Evolutionary conservation across 768 basidiomycete species (phyloP), one percentile per base, ranked within the genome.

Genomic region (Cyathus striatus): DNA sequence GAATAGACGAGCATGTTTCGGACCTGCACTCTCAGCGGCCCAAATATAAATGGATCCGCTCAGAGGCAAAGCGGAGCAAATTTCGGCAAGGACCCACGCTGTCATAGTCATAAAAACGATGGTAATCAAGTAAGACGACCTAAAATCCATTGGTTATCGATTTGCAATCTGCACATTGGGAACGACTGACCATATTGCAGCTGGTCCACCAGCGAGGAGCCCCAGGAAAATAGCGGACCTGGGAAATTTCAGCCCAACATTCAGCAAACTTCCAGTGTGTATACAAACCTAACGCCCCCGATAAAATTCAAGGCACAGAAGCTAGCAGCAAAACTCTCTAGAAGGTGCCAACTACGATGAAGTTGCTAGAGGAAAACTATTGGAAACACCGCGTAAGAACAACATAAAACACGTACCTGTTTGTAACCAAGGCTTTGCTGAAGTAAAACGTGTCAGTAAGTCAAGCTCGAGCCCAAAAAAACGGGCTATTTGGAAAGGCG

Each of bases 41-140:
- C 92, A 95, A 38, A 92, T 82, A 61, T 94, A 95, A 59, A 96
- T 94, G 6, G 90, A 93, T 2, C 92, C 92, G 43, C 86, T 89
- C 39, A 92, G 61, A 4, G 88, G 86, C 22, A 93, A 70, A 4
- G 90, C 87, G 30, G 91, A 93, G 61, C 91, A 94, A 41, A 94
- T 82, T 58, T 95, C 92, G 16, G 92, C 90, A 26, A 95, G 71
- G 32, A 91, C 82, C 7, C 79, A 81, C 1, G 91, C 91, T 5
- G 88, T 92, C 41, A 95, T 90, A 50, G 74, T 75, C 89, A 92
- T 90, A 60, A 91, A 90, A 34, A 92, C 58, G 58, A 91, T 75
- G 5, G 90, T 89, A 43, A 90, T 72, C 46, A 91, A 22, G 57
- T 85, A 91, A 14, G 87, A 88, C 0, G 89, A 90, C 91, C 91